Base-by-base conservation (phyloP, 2,329 filamentous ascomycete genomes). In the Penicillium sp. region DNA sequence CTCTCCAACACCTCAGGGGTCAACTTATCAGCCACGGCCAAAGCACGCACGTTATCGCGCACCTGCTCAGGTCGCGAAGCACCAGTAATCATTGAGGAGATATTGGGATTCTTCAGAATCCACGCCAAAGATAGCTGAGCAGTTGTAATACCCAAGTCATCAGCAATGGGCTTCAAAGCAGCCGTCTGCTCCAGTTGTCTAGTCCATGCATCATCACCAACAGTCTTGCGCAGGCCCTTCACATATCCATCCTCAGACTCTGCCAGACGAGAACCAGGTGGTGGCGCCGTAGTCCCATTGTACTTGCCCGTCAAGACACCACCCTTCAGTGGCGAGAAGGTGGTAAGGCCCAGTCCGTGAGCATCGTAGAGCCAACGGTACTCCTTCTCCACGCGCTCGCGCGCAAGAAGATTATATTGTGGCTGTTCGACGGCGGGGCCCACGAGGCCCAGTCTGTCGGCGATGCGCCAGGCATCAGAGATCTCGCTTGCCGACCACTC, bases 401-500 rank as follows among this genome's bases (percentile, higher is more conserved):
- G 82, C 45, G 75, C 75, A 14, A 89, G 78, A 73, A 88, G 82
- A 75, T 86, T 88, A 75, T 89, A 89, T 50, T 82, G 77, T 1
- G 86, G 86, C 74, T 90, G 86, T 73, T 89, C 87, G 74, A 87
- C 83, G 31, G 87, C 65, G 3, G 86, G 86, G 8, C 84, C 86
- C 59, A 89, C 81, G 41, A 89, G 76, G 14, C 81, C 79, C 9
- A 88, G 78, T 61, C 79, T 80, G 63, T 87, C 84, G 33, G 86
- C 84, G 59, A 84, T 77, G 39, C 84, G 77, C 80, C 83, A 85
- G 3, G 87, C 86, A 56, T 84, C 80, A 6, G 82, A 81, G 67
- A 89, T 88, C 75, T 89, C 86, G 57, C 83, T 81, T 44, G 86
- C 84, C 58, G 79, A 81, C 86, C 86, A 89, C 71, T 89, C 85